phyloP scores from a whole-genome alignment of 768 basidiomycete species.

The Melanogaster broomeanus region DNA sequence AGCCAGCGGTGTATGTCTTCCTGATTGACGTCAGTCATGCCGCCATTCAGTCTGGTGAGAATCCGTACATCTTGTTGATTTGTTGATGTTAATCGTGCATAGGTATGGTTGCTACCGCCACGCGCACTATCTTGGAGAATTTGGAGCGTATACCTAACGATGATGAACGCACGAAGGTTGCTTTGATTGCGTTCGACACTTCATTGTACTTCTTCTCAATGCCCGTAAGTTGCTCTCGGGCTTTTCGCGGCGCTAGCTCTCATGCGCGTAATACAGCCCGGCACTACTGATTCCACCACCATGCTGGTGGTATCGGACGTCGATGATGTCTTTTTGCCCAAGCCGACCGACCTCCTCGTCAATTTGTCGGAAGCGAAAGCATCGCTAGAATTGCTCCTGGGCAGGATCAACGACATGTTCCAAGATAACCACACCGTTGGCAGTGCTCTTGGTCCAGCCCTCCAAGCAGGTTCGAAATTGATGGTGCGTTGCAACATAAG shows the following conservation, averaged over 20 bases:
- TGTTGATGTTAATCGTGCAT: neutral
- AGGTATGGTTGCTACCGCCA: slow-evolving; percentile 99
- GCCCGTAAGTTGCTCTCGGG: slow-evolving; percentile 42
- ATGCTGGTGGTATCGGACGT: slow-evolving; percentile 99
- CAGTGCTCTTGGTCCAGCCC: slow-evolving; percentile 90
- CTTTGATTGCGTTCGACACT: slow-evolving; percentile 89
- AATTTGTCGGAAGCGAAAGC: slow-evolving; percentile 85
- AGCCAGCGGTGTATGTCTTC: slow-evolving; percentile 96
- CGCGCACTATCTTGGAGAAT: slow-evolving; percentile 93
- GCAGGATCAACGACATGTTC: slow-evolving; percentile 94
- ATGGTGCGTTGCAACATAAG: slow-evolving; percentile 55
- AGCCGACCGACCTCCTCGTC: slow-evolving; percentile 94
- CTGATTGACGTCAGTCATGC: slow-evolving; percentile 94
- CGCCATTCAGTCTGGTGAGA: slow-evolving; percentile 84
- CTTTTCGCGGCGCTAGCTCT: neutral
- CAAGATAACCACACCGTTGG: slow-evolving; percentile 92
- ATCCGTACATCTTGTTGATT: neutral
- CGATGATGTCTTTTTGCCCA: slow-evolving; percentile 96
- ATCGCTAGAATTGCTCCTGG: slow-evolving; percentile 79
- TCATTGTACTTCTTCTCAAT: slow-evolving; percentile 97
- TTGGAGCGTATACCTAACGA: slow-evolving; percentile 95
- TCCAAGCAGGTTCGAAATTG: slow-evolving; percentile 95
- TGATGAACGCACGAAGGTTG: slow-evolving; percentile 88
- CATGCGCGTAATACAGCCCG: slow-evolving; percentile 45
- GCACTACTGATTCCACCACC: slow-evolving; percentile 71